Evolutionary conservation across 768 basidiomycete species (phyloP).

Genomic region (Tulasnella sp.): DNA sequence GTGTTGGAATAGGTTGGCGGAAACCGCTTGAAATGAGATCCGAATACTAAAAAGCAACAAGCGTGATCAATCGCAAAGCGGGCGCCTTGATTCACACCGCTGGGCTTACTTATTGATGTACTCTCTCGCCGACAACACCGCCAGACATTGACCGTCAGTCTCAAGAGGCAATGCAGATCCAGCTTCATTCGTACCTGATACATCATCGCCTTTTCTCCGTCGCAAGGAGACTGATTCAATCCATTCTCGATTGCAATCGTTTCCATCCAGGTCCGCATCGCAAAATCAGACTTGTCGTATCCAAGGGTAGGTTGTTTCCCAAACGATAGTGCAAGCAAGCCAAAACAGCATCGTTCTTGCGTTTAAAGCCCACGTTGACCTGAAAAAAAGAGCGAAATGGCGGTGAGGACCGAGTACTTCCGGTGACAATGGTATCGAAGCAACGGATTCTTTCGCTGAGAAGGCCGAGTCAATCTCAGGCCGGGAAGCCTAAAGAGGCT

Average conservation of each 20-base stretch:
- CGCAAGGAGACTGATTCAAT: conserved; percentile 15
- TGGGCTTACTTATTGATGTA: background rate
- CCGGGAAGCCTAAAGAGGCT: background rate
- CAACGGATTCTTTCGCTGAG: conserved; percentile 14
- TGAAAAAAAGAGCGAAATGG: background rate
- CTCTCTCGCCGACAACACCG: background rate
- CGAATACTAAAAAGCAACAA: background rate
- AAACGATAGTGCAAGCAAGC: background rate
- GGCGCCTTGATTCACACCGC: too few species aligned
- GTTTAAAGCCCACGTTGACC: conserved; percentile 16
- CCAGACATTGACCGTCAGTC: too few species aligned
- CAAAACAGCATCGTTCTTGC: conserved; percentile 10
- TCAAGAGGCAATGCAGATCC: too few species aligned
- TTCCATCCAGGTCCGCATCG: conserved; percentile 20
- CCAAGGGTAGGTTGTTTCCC: background rate
- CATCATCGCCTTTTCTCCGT: conserved; percentile 16
- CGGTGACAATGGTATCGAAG: too few species aligned
- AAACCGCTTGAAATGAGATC: conserved; percentile 4
- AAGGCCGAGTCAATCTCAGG: background rate
- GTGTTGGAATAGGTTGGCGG: background rate
- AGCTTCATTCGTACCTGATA: conserved; percentile 10
- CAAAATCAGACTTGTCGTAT: conserved; percentile 16
- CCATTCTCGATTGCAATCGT: conserved; percentile 18
- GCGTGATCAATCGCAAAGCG: background rate
- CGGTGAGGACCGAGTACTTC: background rate